Evolutionary conservation across 1,284 basidiomycete species (phyloP).

Genomic region (Rhodotorula mucilaginosa): DNA sequence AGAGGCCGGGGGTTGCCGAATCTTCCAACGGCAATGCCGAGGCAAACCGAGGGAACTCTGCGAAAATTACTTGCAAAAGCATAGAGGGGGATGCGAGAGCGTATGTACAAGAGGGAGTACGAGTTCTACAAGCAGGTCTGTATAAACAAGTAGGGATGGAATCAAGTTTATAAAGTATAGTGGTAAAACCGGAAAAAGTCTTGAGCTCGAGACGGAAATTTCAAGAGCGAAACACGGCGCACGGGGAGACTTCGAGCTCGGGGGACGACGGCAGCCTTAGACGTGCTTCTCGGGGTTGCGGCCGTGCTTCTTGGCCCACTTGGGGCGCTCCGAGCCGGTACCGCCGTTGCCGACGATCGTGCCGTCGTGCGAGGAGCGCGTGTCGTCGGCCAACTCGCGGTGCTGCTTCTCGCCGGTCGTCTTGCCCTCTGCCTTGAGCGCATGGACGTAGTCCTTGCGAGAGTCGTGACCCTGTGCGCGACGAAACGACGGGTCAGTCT

Average conservation of each 20-base stretch:
- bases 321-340: conserved; percentile 5
- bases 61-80: too few relatives aligned
- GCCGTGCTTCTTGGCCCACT: conserved; percentile 4
- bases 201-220: too few relatives aligned
- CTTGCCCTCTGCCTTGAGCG: conserved; percentile 34
- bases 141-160: too few relatives aligned
- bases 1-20: too few relatives aligned
- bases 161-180: too few relatives aligned
- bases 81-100: too few relatives aligned
- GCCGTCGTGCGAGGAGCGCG: conserved; percentile 12
- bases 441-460: conserved; percentile 32
- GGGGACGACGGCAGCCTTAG: not conserved
- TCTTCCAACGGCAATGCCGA: too few relatives aligned
- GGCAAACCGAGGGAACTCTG: too few relatives aligned
- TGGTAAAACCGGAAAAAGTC: too few relatives aligned
- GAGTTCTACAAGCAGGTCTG: too few relatives aligned
- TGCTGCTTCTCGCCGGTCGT: conserved; percentile 25
- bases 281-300: not conserved
- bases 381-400: conserved; percentile 34
- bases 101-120: too few relatives aligned
- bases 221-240: not conserved
- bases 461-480: conserved; percentile 7
- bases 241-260: not conserved
- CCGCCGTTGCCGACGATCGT: conserved; percentile 11
- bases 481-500: not conserved